These are phyloP conservation scores for Cryptosporidium canis DNA, from an alignment of 169 alveolate species.

Conservation along the genomic window DNA sequence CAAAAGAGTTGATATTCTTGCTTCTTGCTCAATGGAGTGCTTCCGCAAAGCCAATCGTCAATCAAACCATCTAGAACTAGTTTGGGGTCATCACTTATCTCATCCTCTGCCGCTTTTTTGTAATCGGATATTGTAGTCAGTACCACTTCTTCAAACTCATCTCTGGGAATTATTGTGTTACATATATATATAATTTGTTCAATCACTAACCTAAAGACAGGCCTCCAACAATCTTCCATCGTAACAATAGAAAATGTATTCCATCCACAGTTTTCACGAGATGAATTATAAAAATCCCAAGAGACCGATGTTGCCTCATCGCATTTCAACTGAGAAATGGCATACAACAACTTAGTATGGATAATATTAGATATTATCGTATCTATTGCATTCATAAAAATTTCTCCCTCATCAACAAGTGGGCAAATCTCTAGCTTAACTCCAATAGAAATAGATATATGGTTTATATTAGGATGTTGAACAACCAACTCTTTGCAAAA, in stretches of 20 bases:
- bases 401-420: constrained; percentile 60
- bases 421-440: constrained; percentile 45
- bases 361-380: constrained; percentile 42
- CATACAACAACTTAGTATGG: neutral
- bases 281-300: constrained; percentile 64
- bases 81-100: constrained; percentile 49
- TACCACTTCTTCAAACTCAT: constrained; percentile 37
- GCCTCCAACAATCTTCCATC: constrained; percentile 1
- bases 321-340: neutral
- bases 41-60: constrained; percentile 68
- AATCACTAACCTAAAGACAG: neutral
- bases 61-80: constrained; percentile 25
- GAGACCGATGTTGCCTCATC: constrained; percentile 14
- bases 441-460: constrained; percentile 54
- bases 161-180: neutral
- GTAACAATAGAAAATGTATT: constrained; percentile 52
- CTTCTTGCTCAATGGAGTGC: constrained; percentile 50
- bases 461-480: constrained; percentile 2
- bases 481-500: neutral
- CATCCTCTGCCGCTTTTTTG: constrained; percentile 50
- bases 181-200: constrained; percentile 7
- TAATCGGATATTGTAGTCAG: constrained; percentile 33
- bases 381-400: constrained; percentile 46
- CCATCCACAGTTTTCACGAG: constrained; percentile 69
- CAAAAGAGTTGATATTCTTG: constrained; percentile 69